Evolutionary conservation across 2,329 filamentous ascomycete genomes (phyloP), one percentile per base, ranked within the genome.

Genomic region (Paraphaeosphaeria sporulosa): DNA sequence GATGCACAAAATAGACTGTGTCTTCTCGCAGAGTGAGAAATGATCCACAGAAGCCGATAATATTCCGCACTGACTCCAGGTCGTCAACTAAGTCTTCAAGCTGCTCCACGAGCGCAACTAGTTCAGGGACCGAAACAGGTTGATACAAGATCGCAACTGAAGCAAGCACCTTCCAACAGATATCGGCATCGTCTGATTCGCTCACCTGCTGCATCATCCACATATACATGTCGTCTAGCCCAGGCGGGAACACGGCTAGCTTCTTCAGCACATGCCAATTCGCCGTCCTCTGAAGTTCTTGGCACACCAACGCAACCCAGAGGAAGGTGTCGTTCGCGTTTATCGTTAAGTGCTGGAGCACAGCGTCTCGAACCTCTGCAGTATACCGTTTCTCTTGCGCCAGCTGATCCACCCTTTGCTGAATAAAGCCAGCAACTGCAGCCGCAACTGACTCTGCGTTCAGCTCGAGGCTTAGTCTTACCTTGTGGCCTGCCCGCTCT

Each of bases 1-100:
- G 76, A 59, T 82, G 79, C 1, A 82, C 70, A 58, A 80, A 75
- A 44, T 71, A 76, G 12, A 82, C 9, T 23, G n/a, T n/a, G n/a
- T n/a, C n/a, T n/a, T n/a, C n/a, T n/a, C n/a, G n/a, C n/a, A n/a
- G n/a, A n/a, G n/a, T 40, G 5, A 51, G 49, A 25, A 51, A 51
- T 5, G 49, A 51, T 13, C 49, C 49, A 17, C 49, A 51, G n/a
- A 23, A 34, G 13, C 49, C 19, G 34, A 51, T 40, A 40, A 51
- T 51, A 19, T 51, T 34, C n/a, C n/a, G 49, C n/a, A 51, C 12
- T 6, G 17, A 13, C 6, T 5, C 32, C 15, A 51, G 15, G 9
- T 51, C 32, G 19, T 51, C 34, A 7, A 9, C 21, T 15, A 40
- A 2, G 17, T 51, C 49, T 21, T 40, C 32, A 40, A 40, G 49